A percentile compares a stretch with the other conserved stretches of the same genome.
phyloP scores from a whole-genome alignment of 352 stramenopile species.

The Thraustochytrium striatum region DNA sequence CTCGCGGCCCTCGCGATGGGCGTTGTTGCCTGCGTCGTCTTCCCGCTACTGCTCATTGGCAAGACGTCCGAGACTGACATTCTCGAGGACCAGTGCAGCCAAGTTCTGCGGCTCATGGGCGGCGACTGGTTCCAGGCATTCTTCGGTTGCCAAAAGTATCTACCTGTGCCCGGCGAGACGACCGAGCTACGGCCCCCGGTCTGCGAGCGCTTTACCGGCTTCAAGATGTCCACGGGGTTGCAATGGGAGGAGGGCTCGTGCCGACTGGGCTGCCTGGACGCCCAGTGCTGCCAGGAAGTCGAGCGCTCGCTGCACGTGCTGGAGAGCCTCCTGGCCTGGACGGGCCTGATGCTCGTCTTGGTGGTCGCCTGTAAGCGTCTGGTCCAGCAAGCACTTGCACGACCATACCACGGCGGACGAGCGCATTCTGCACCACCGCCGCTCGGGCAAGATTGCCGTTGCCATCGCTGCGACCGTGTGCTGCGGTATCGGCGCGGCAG shows the following conservation, averaged over 20 bases:
- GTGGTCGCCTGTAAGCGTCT: slow-evolving; percentile 13
- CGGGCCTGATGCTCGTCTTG: neutral
- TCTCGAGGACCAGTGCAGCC: neutral
- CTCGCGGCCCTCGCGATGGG: neutral
- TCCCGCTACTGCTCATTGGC: neutral
- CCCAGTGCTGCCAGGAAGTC: neutral
- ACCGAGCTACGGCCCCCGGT: neutral
- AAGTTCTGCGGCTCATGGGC: slow-evolving; percentile 22
- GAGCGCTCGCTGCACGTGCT: neutral
- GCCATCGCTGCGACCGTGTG: neutral
- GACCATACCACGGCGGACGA: neutral
- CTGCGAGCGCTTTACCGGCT: neutral
- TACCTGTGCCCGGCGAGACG: neutral
- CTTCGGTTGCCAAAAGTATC: slow-evolving; percentile 27
- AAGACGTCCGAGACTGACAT: neutral
- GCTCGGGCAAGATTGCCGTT: slow-evolving; percentile 12
- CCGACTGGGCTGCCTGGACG: neutral
- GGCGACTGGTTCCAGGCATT: slow-evolving; percentile 2
- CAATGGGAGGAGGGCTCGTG: slow-evolving; percentile 11
- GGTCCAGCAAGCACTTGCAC: neutral
- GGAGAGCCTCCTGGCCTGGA: neutral
- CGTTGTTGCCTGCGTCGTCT: neutral
- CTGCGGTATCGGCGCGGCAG: neutral
- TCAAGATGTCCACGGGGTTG: neutral
- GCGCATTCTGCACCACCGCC: slow-evolving; percentile 7